Evolutionary conservation across 2,329 filamentous ascomycete genomes (phyloP).

Genomic region (Calonectria pauciramosa): DNA sequence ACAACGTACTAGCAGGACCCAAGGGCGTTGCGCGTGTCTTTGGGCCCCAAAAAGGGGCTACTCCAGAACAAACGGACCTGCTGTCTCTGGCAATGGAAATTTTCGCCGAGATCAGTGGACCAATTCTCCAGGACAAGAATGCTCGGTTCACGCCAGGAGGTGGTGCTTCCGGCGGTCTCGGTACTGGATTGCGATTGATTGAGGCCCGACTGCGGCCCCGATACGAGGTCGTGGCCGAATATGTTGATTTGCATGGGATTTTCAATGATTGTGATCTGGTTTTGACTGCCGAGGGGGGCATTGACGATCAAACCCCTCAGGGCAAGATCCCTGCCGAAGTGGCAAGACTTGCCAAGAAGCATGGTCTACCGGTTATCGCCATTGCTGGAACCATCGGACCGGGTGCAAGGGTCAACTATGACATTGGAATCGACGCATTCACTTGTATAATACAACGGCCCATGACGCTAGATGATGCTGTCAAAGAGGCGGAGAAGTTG

Average conservation of each 20-base stretch:
- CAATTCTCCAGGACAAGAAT: constrained; percentile 49
- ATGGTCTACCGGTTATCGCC: constrained; percentile 59
- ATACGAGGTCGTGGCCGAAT: constrained; percentile 64
- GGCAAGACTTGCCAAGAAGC: constrained; percentile 60
- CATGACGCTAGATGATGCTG: constrained; percentile 48
- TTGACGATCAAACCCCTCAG: constrained; percentile 64
- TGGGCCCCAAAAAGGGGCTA: constrained; percentile 66
- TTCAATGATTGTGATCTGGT: constrained; percentile 64
- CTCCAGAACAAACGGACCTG: constrained; percentile 55
- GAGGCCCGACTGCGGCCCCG: constrained; percentile 61
- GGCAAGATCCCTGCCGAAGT: constrained; percentile 69
- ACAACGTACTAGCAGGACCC: constrained; percentile 64
- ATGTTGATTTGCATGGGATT: constrained; percentile 61
- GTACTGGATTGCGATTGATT: constrained; percentile 63
- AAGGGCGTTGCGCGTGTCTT: constrained; percentile 64
- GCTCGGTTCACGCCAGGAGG: constrained; percentile 58
- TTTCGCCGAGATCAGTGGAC: constrained; percentile 53
- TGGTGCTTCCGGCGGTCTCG: constrained; percentile 66
- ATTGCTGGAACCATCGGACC: constrained; percentile 54
- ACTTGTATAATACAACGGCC: constrained; percentile 51
- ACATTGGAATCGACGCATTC: constrained; percentile 51
- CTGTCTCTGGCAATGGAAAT: constrained; percentile 59
- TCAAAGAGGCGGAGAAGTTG: constrained; percentile 48
- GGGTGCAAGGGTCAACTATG: constrained; percentile 51
- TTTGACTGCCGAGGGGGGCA: constrained; percentile 66